Evolutionary conservation across 2,329 filamentous ascomycete genomes (phyloP), one percentile per base, ranked within the genome.

Genomic region (Scedosporium minutisporum): DNA sequence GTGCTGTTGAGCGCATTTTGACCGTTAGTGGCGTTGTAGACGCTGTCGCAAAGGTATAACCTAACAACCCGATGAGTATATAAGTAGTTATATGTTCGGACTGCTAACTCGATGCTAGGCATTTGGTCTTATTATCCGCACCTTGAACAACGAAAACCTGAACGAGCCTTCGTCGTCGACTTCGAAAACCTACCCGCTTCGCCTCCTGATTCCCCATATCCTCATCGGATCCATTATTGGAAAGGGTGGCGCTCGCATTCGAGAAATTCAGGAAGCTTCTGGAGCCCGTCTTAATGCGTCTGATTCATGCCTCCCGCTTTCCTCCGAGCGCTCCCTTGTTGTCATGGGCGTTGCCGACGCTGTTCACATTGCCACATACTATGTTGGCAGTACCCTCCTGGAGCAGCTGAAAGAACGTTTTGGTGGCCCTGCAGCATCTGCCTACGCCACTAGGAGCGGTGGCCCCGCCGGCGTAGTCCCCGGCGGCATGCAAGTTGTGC

Each of bases 181-280:
- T 67, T 97, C 93, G 65, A 97, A 97, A 83, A 96, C 93, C 1
- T 99, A 99, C 70, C 95, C 95, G 65, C 87, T 99, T 62, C 92
- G 95, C 69, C 87, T 99, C 60, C 86, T 99, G 63, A 91, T 99
- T 69, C 95, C 95, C 18, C 95, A 97, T 73, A 95, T 99, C 69
- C 84, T 99, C 63, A 99, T 99, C 70, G 95, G 95, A 61, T 97
- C 93, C 65, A 97, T 99, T 76, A 99, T 99, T 75, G 95, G 95
- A 71, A 99, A 99, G 80, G 91, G 89, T 66, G 95, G 95, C 67
- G 90, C 93, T 64, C 88, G 95, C 66, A 99, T 99, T 73, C 91
- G 95, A 67, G 95, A 99, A 78, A 99, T 99, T 65, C 95, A 99
- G 75, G 95, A 99, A 73, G 93, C 93, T 21, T 99, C 95, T 16